phyloP scores from a whole-genome alignment of 2,329 filamentous ascomycete species.

The Xylaria sp. region DNA sequence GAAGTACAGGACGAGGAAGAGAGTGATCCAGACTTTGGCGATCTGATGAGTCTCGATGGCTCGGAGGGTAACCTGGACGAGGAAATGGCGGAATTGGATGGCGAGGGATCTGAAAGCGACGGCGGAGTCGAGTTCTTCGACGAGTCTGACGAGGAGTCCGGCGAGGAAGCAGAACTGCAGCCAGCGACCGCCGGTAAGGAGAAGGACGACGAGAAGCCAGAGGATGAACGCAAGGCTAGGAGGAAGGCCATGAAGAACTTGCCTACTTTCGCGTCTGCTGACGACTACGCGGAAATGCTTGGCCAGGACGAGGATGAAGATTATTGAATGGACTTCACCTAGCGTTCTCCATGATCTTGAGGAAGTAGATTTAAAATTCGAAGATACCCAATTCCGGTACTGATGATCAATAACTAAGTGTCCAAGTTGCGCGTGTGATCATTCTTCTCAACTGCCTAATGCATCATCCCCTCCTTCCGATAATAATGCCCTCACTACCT shows the following conservation, averaged over 20 bases:
- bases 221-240: slow-evolving; percentile 56
- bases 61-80: slow-evolving; percentile 55
- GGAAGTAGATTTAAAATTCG: slow-evolving; percentile 12
- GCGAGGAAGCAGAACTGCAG: slow-evolving; percentile 45
- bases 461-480: neutral
- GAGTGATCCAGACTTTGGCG: slow-evolving; percentile 50
- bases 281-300: slow-evolving; percentile 89
- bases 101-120: slow-evolving; percentile 48
- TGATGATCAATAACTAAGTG: neutral
- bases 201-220: slow-evolving; percentile 47
- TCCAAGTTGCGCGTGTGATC: neutral
- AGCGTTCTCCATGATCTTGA: neutral
- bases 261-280: slow-evolving; percentile 88
- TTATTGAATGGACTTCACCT: slow-evolving; percentile 12
- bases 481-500: neutral
- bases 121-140: slow-evolving; percentile 40
- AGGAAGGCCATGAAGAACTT: slow-evolving; percentile 85
- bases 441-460: too few relatives aligned
- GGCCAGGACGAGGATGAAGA: slow-evolving; percentile 66
- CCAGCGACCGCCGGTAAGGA: slow-evolving; percentile 45
- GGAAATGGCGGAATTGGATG: slow-evolving; percentile 43
- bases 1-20: slow-evolving; percentile 71
- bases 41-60: slow-evolving; percentile 44
- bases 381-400: slow-evolving; percentile 25
- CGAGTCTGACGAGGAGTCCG: slow-evolving; percentile 43